Evolutionary conservation across 192 early-diverging fungal genomes (phyloP), one percentile per base, ranked within the genome.

Genomic region (Coemansia sp.): DNA sequence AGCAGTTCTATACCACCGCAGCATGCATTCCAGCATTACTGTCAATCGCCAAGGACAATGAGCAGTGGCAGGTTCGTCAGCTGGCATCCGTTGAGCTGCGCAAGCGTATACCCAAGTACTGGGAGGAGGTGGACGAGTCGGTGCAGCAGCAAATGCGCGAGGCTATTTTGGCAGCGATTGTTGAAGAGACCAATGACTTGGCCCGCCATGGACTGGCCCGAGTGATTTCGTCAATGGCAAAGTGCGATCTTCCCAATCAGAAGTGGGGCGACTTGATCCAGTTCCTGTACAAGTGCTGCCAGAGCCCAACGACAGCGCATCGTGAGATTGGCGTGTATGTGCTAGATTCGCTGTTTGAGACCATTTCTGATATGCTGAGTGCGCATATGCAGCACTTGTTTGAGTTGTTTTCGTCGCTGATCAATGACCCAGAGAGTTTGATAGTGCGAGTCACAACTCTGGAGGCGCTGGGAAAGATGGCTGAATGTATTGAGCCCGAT

Each of bases 81-180:
- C 77, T 96, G 43, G 87, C 91, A 26, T 86, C 91, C 4, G 92
- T 96, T 20, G 93, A 96, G 80, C 81, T 91, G 56, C 86, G 90
- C 56, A 96, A 96, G 66, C 86, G 87, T 50, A 72, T 89, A 36
- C 54, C 79, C 16, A 88, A 82, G 72, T 87, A 81, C 80, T 96
- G 92, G 92, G 63, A 75, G n/a, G 75, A 83, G 8, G 49, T 92
- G 9, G 85, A 84, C 36, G 75, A 58, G 16, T 65, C 64, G 11
- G 72, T 70, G 19, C 75, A 86, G 53, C 76, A 72, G 42, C 63
- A 70, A 45, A 84, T 94, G 49, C 89, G 88, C 52, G 70, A 78
- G 26, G 70, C 81, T 16, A 70, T 94, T 20, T 66, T 94, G n/a
- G 77, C 87, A 44, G 82, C 86, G 28, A 84, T 89, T 33, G 55